Evolutionary conservation across 2,329 filamentous ascomycete genomes (phyloP).

Genomic region (Cladophialophora immunda): DNA sequence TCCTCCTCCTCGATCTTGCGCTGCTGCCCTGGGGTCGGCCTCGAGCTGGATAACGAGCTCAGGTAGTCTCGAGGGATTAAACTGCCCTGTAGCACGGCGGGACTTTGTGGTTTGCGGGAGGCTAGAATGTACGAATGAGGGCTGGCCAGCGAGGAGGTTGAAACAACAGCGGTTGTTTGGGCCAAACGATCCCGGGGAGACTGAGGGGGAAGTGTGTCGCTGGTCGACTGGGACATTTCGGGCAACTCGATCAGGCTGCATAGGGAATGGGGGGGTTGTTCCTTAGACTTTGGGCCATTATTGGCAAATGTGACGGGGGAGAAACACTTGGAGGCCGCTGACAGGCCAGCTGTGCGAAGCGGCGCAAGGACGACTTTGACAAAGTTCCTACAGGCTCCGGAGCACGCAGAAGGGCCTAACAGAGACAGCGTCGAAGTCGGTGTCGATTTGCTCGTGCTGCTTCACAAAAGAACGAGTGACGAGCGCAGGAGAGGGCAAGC

Average conservation of each 20-base stretch:
- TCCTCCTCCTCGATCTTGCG: conserved; percentile 17
- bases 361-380: conserved; percentile 19
- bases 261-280: conserved; percentile 20
- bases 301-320: conserved; percentile 14
- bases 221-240: conserved; percentile 35
- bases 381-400: conserved; percentile 19
- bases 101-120: conserved; percentile 28
- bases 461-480: conserved; percentile 19
- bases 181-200: conserved; percentile 32
- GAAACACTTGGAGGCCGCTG: conserved; percentile 36
- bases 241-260: conserved; percentile 29
- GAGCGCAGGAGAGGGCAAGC: conserved; percentile 19
- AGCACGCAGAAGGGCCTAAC: too few relatives aligned
- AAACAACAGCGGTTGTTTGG: conserved; percentile 36
- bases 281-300: conserved; percentile 26
- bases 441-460: conserved; percentile 19
- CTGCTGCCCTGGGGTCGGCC: conserved; percentile 20
- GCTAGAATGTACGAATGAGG: conserved; percentile 28
- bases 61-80: conserved; percentile 50
- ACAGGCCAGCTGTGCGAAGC: conserved; percentile 38
- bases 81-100: conserved; percentile 39
- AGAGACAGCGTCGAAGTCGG: conserved; percentile 17
- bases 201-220: conserved; percentile 31
- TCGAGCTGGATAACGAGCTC: conserved; percentile 41
- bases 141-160: conserved; percentile 33